Conservation (phyloP, 352 stramenopile species). For the Sclerospora graminicola region DNA sequence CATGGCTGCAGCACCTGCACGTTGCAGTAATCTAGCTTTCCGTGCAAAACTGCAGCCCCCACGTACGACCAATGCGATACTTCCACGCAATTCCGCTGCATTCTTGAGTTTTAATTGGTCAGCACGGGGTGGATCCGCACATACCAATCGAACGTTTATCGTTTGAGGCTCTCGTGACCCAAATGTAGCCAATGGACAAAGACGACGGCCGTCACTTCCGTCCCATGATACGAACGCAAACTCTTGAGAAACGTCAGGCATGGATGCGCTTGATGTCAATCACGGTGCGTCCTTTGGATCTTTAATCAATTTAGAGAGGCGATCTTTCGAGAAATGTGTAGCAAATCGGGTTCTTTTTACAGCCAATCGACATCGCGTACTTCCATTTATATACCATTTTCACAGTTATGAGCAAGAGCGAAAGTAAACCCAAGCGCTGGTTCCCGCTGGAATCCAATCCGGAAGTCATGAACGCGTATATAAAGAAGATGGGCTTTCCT, state of each 20-base stretch:
- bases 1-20: too few species aligned
- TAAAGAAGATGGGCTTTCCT: slow-evolving; percentile 89
- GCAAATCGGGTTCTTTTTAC: neutral
- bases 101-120: slow-evolving; percentile 43
- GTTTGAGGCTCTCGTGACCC: slow-evolving; percentile 21
- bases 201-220: slow-evolving; percentile 21
- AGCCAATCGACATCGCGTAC: neutral
- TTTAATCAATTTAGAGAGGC: too few species aligned
- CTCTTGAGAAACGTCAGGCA: slow-evolving; percentile 12
- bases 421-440: slow-evolving; percentile 57
- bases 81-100: slow-evolving; percentile 25
- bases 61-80: too few species aligned
- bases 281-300: neutral
- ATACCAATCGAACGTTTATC: slow-evolving; percentile 30
- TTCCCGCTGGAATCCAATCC: slow-evolving; percentile 94
- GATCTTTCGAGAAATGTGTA: neutral
- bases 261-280: slow-evolving; percentile 2
- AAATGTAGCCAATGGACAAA: slow-evolving; percentile 56
- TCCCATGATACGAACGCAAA: slow-evolving; percentile 57
- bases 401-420: slow-evolving; percentile 28
- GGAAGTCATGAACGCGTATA: slow-evolving; percentile 92
- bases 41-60: too few species aligned
- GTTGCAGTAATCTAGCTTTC: too few species aligned
- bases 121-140: slow-evolving; percentile 45
- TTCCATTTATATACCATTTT: neutral